Evolutionary conservation across 257 asterid genomes (phyloP).

Genomic region (Thymus quinquecostatus): DNA sequence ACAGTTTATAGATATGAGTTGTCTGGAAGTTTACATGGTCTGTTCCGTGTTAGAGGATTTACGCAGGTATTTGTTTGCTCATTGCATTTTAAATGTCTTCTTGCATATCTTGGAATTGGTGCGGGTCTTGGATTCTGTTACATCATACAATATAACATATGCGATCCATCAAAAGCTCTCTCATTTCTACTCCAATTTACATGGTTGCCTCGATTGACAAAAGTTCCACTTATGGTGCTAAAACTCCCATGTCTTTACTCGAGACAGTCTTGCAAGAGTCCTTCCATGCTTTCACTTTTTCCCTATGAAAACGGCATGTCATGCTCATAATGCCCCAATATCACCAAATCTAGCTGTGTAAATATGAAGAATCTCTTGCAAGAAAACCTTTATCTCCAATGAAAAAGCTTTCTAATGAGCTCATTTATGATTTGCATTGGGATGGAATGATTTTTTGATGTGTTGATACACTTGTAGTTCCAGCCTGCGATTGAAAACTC

Average conservation of each 20-base stretch:
- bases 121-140: background rate
- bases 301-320: too few relatives aligned
- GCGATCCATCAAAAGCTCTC: background rate
- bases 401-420: background rate
- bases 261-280: background rate
- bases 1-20: constrained; percentile 95
- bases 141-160: background rate
- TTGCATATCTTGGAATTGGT: constrained; percentile 2
- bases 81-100: background rate
- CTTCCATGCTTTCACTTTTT: background rate
- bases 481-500: background rate
- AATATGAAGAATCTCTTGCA: background rate
- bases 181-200: constrained; percentile 1
- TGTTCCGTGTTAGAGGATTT: constrained; percentile 96
- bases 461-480: background rate
- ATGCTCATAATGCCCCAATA: background rate
- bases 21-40: constrained; percentile 97
- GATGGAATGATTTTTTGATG: background rate
- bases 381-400: background rate
- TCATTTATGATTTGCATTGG: background rate
- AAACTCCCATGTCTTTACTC: background rate
- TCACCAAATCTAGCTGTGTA: background rate
- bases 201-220: background rate
- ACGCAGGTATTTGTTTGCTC: constrained; percentile 67
- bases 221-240: background rate